Evolutionary conservation across 768 basidiomycete species (phyloP), one percentile per base, ranked within the genome.

Genomic region (Boletus tylopilopsis): DNA sequence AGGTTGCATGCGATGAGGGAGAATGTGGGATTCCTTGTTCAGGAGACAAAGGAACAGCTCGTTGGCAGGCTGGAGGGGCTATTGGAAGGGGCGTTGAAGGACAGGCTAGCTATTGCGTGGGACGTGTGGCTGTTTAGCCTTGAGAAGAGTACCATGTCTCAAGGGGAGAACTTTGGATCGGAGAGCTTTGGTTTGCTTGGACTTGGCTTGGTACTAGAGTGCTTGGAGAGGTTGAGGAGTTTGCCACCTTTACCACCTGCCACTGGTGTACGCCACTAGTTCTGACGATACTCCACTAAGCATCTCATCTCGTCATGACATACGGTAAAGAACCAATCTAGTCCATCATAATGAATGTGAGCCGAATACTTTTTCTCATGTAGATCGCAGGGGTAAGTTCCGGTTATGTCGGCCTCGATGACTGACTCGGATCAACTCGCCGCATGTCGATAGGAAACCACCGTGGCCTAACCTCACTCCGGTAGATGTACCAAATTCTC

Each of bases 181-280:
- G 73, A 79, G 48, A 89, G 85, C 55, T 90, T 90, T 62, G 80
- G 82, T 7, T 58, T 91, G 37, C 73, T 90, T 41, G 79, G 80
- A 0, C 69, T 90, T 34, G 75, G 75, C 11, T 64, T 76, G 5
- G 73, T 87, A 25, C 74, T 87, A 47, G 79, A 85, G 42, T 80
- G 74, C 51, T 64, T 87, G 56, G 78, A 80, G 30, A 66, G 63
- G 40, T 61, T 76, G 13, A 67, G 64, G 19, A 52, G 60, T 39
- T 43, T 71, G 30, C 64, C 64, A 2, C 63, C 64, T 29, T 30
- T 56, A 48, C 52, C 40, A 2, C 40, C 40, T 39, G 32, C 24
- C n/a, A n/a, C n/a, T n/a, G n/a, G n/a, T n/a, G n/a, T n/a, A n/a
- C n/a, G n/a, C n/a, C n/a, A n/a, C 29, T 30, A 4, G 10, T 30